phyloP scores from a whole-genome alignment of 768 basidiomycete genomes.

The Trametes maxima region DNA sequence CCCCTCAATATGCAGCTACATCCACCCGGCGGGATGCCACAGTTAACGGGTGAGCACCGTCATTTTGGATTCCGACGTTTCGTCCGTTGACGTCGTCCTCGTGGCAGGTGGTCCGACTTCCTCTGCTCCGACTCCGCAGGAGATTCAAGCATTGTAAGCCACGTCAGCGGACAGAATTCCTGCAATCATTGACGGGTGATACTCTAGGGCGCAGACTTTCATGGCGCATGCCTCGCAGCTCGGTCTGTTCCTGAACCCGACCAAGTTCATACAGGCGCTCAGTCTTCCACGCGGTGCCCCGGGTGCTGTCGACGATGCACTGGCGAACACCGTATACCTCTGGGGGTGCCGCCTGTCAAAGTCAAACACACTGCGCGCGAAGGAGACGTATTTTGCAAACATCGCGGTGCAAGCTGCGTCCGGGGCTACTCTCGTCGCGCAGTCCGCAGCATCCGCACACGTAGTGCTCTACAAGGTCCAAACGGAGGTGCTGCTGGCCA shows the following conservation, averaged over 20 bases:
- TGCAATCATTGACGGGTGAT: not conserved
- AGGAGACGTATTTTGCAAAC: slow-evolving; percentile 29
- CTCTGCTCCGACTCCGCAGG: slow-evolving; percentile 12
- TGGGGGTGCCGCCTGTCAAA: slow-evolving; percentile 38
- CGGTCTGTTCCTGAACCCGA: slow-evolving; percentile 64
- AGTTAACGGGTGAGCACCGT: not conserved
- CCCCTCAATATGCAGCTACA: not conserved
- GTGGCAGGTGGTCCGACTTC: not conserved
- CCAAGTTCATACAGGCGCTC: slow-evolving; percentile 45
- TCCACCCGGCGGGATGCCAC: not conserved
- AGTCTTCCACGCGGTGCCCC: slow-evolving; percentile 28
- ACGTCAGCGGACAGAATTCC: not conserved
- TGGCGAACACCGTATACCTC: slow-evolving; percentile 47
- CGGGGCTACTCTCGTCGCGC: not conserved
- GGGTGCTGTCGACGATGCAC: slow-evolving; percentile 35
- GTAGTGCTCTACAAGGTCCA: slow-evolving; percentile 40
- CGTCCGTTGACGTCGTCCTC: not conserved
- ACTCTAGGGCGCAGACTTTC: slow-evolving; percentile 59
- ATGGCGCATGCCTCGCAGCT: slow-evolving; percentile 58
- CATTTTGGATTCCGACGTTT: not conserved
- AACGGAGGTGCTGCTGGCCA: slow-evolving; percentile 36
- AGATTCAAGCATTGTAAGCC: slow-evolving; percentile 18
- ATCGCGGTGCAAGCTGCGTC: slow-evolving; percentile 15
- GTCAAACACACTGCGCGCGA: slow-evolving; percentile 25
- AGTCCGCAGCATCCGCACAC: slow-evolving; percentile 30